Base-by-base conservation (phyloP, 768 basidiomycete species). In the Mycena chlorophos region DNA sequence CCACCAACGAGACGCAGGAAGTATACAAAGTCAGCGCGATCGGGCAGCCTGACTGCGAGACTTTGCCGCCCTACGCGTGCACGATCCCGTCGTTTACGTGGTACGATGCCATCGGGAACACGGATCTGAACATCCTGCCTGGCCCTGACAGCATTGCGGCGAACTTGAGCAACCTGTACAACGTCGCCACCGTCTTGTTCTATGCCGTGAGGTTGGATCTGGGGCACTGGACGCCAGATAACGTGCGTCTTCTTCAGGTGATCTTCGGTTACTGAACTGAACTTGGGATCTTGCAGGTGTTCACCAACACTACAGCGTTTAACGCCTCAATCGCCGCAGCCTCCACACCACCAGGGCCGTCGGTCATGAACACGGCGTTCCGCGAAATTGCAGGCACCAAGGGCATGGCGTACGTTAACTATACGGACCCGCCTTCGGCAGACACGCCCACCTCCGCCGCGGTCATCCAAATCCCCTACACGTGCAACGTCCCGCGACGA, bases 301-400 rank as follows among this genome's bases (percentile, higher is more conserved):
- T 61, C 42, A 61, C 59, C 16, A 61, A 61, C 42, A 57, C 55
- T 4, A 61, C 59, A 17, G 45, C 59, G 4, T 61, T 61, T 40
- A 57, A 50, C 22, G 19, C 22, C 14, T 49, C 45, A 19, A 48
- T 54, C 8, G 22, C 49, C 30, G 26, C 3, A 22, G 27, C 26
- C 12, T 23, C 19, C 52, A n/a, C n/a, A n/a, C n/a, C n/a, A n/a
- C n/a, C n/a, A n/a, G n/a, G n/a, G n/a, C n/a, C n/a, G n/a, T n/a
- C n/a, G n/a, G 25, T 43, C 25, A 37, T 48, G 10, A 48, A 26
- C 29, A 10, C 23, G 3, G 14, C 55, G 6, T 61, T 51, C 31
- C 49, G 54, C 5, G 37, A 14, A 4, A 16, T 38, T 3, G 52
- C 55, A 27, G 38, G 28, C 19, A 45, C 55, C 5, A 40, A 51